A percentile compares a stretch with the other conserved stretches of the same genome.
These are phyloP conservation scores for Phytophthora pistaciae DNA, from an alignment of 352 stramenopile genomes.

Conservation along the genomic window DNA sequence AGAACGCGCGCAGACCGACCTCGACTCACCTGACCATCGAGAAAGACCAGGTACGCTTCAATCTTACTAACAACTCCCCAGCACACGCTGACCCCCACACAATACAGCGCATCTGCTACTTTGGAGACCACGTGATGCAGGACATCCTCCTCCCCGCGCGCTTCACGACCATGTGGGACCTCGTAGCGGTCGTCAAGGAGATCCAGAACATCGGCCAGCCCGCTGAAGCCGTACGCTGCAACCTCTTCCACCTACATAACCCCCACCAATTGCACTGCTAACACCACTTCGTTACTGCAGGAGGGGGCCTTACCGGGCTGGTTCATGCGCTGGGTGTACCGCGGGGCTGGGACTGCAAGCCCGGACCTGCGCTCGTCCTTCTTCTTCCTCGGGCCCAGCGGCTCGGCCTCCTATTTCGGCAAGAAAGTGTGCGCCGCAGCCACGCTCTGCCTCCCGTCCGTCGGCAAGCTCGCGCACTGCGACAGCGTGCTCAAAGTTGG, in stretches of 20 bases:
- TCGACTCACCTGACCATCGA: constrained; percentile 9
- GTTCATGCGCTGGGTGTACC: constrained; percentile 34
- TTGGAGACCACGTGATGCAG: constrained; percentile 62
- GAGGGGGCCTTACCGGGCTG: constrained; percentile 26
- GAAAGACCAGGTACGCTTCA: constrained; percentile 25
- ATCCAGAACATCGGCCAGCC: constrained; percentile 50
- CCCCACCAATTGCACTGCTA: not conserved
- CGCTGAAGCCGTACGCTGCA: constrained; percentile 35
- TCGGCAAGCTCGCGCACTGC: constrained; percentile 44
- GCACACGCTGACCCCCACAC: not conserved
- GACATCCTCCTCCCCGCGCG: constrained; percentile 47
- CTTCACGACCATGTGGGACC: constrained; percentile 49
- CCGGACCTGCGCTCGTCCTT: constrained; percentile 52
- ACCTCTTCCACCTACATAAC: not conserved
- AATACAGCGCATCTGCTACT: constrained; percentile 57
- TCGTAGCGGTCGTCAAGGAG: constrained; percentile 60
- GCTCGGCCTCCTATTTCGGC: constrained; percentile 47
- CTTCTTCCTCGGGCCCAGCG: constrained; percentile 63
- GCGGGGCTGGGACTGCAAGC: constrained; percentile 13
- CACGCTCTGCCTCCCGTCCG: constrained; percentile 54
- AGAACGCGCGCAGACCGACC: constrained; percentile 20
- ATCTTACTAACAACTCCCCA: not conserved
- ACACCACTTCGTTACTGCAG: constrained; percentile 1
- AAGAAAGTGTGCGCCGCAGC: constrained; percentile 50
- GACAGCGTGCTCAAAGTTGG: constrained; percentile 42